A percentile compares a stretch with the other conserved stretches of the same genome.
Conservation (phyloP, 73 alveolate species). For the Stentor coeruleus region DNA sequence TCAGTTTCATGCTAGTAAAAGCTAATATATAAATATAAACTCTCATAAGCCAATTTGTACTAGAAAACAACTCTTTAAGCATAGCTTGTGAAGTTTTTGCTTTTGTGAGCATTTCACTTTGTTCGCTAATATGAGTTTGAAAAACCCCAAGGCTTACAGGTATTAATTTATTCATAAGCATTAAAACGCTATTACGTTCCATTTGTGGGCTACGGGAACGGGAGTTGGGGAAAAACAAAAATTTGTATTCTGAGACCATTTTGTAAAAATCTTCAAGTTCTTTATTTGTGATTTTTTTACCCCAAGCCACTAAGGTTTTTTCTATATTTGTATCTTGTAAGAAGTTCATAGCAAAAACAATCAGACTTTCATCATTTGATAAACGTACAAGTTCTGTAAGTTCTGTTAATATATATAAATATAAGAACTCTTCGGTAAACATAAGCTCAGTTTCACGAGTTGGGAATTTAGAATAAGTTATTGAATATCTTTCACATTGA, state of each 20-base stretch:
- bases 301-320: background rate
- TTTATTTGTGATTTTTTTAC: background rate
- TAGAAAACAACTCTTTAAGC: background rate
- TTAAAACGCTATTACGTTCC: background rate
- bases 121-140: background rate
- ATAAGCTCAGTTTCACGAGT: background rate
- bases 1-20: slow-evolving; percentile 17
- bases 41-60: background rate
- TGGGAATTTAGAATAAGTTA: background rate
- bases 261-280: slow-evolving; percentile 7
- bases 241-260: background rate
- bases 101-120: background rate
- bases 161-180: background rate
- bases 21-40: slow-evolving; percentile 8
- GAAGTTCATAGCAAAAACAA: background rate
- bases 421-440: background rate
- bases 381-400: background rate
- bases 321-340: background rate
- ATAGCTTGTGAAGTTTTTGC: background rate
- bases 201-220: background rate
- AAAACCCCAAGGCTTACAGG: background rate
- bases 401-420: background rate
- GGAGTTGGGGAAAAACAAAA: background rate
- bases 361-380: background rate
- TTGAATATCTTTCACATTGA: background rate